Conservation (phyloP, 2,329 filamentous ascomycete genomes). For the Beauveria varroae region DNA sequence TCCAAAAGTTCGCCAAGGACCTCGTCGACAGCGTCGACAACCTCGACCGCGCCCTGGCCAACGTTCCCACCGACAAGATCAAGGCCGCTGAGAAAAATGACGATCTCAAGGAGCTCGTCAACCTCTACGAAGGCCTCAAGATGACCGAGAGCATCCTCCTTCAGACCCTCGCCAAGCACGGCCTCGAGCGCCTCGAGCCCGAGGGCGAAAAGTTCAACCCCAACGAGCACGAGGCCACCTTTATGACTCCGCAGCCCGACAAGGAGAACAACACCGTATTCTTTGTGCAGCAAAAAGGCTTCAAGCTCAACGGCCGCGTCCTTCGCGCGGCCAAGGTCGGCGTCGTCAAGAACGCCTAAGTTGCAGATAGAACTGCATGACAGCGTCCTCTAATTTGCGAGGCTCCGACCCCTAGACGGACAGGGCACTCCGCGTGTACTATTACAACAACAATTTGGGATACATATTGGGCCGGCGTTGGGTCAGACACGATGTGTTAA, state of each 20-base stretch:
- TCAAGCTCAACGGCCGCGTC: conserved; percentile 83
- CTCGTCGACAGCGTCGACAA: conserved; percentile 95
- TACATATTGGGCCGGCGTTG: conserved; percentile 26
- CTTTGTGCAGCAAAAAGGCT: conserved; percentile 91
- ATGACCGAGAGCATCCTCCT: conserved; percentile 92
- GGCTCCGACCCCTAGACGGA: background rate
- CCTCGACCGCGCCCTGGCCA: conserved; percentile 82
- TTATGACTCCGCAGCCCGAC: conserved; percentile 79
- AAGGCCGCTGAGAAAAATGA: conserved; percentile 41
- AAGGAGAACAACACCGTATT: conserved; percentile 91
- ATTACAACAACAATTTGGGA: conserved; percentile 20
- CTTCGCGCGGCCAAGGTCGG: conserved; percentile 92
- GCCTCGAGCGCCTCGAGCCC: conserved; percentile 82
- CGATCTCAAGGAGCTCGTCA: conserved; percentile 62
- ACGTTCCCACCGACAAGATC: conserved; percentile 70
- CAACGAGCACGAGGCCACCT: conserved; percentile 92
- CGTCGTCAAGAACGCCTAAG: conserved; percentile 73
- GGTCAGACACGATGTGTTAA: conserved; percentile 30
- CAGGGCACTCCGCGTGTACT: conserved; percentile 23
- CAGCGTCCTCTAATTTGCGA: background rate
- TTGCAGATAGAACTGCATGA: conserved; percentile 11
- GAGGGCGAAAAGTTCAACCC: conserved; percentile 85
- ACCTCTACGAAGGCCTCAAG: conserved; percentile 81
- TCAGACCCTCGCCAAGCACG: conserved; percentile 85
- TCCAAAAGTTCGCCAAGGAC: conserved; percentile 92